Evolutionary conservation across 768 basidiomycete genomes (phyloP).

Genomic region (Collybia sp.): DNA sequence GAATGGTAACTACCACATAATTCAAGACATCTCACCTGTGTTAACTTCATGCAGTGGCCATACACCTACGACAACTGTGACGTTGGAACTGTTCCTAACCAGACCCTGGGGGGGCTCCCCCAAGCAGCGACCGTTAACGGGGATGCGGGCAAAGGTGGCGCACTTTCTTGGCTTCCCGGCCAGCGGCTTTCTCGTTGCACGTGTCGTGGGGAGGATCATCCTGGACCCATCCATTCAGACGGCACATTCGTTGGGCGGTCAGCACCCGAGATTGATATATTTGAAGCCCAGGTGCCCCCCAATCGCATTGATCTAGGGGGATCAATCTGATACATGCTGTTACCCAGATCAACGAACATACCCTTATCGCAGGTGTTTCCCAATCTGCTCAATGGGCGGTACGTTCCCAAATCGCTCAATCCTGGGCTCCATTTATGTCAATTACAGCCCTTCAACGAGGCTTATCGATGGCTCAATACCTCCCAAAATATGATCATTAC

Average conservation of each 20-base stretch:
- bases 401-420: conserved; percentile 20
- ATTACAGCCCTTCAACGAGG: conserved; percentile 66
- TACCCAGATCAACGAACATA: conserved; percentile 40
- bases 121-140: conserved; percentile 57
- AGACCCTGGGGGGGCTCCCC: conserved; percentile 69
- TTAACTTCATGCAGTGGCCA: conserved; percentile 53
- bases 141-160: conserved; percentile 33
- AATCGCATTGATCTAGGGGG: background rate
- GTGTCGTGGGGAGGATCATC: conserved; percentile 76
- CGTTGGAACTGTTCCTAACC: conserved; percentile 79
- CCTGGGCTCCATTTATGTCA: conserved; percentile 1
- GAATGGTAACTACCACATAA: conserved; percentile 42
- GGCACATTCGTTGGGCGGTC: conserved; percentile 76
- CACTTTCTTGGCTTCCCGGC: conserved; percentile 72
- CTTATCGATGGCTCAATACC: conserved; percentile 65
- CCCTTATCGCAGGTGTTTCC: conserved; percentile 59
- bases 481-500: conserved; percentile 53
- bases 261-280: conserved; percentile 88
- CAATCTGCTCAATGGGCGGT: conserved; percentile 85
- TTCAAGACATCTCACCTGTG: conserved; percentile 1
- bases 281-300: conserved; percentile 66
- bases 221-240: conserved; percentile 72
- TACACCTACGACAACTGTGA: conserved; percentile 83
- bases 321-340: background rate
- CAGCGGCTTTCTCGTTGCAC: conserved; percentile 87